These are phyloP conservation scores for Gyromitra esculenta DNA, from an alignment of 2,329 filamentous ascomycete genomes.

Conservation along the genomic window DNA sequence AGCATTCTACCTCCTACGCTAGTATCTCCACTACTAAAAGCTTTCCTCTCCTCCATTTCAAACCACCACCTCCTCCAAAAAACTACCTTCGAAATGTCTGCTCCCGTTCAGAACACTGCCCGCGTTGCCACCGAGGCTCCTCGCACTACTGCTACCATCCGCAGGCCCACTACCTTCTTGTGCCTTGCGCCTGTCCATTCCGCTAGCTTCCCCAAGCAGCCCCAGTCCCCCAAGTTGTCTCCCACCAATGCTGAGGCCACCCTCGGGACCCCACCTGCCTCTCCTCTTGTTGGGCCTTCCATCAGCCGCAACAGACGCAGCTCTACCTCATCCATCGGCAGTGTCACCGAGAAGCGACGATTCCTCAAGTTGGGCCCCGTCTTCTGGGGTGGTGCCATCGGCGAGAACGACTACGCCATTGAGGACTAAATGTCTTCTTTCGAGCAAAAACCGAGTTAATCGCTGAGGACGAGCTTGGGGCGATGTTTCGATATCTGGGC, in stretches of 20 bases:
- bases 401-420: conserved; percentile 66
- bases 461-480: conserved; percentile 35
- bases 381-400: conserved; percentile 69
- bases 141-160: conserved; percentile 48
- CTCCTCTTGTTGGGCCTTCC: conserved; percentile 52
- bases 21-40: conserved; percentile 28
- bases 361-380: conserved; percentile 74
- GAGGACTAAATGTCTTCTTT: conserved; percentile 55
- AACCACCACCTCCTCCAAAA: conserved; percentile 17
- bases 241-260: conserved; percentile 59
- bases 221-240: conserved; percentile 55
- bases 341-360: conserved; percentile 61
- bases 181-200: conserved; percentile 70
- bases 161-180: conserved; percentile 65
- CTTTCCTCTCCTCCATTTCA: conserved; percentile 15
- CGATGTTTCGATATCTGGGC: conserved; percentile 34
- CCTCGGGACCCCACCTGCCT: conserved; percentile 30
- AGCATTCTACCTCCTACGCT: conserved; percentile 23
- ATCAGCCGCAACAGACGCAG: conserved; percentile 65
- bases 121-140: conserved; percentile 26
- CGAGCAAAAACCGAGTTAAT: conserved; percentile 31
- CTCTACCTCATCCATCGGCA: conserved; percentile 66
- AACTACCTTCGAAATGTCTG: conserved; percentile 44
- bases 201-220: conserved; percentile 66
- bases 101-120: conserved; percentile 31